Conservation (phyloP, 352 stramenopile species). For the Globisporangium yorkense region DNA sequence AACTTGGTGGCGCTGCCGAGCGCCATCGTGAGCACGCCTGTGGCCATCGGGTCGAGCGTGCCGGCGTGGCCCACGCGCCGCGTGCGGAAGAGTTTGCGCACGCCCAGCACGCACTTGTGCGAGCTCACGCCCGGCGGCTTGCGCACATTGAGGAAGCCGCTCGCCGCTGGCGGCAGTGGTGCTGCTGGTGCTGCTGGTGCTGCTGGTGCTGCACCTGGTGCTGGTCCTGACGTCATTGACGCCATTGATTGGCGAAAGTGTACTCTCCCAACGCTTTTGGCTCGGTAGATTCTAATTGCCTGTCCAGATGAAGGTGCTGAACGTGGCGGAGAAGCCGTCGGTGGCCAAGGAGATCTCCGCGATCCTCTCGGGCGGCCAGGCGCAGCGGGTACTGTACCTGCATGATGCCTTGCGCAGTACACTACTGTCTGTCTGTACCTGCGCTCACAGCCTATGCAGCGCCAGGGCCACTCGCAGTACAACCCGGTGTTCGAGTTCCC, state of each 20-base stretch:
- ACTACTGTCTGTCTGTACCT: neutral
- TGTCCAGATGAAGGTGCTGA: constrained; percentile 82
- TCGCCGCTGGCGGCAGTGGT: neutral
- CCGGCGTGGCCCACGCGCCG: constrained; percentile 73
- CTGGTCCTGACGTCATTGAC: neutral
- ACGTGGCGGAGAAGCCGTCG: constrained; percentile 99
- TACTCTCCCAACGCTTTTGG: neutral
- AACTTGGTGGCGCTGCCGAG: constrained; percentile 80
- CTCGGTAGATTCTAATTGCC: neutral
- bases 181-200: neutral
- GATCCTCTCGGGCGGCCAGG: constrained; percentile 85
- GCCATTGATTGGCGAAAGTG: neutral
- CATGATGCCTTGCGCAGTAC: constrained; percentile 17
- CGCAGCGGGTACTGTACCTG: constrained; percentile 39
- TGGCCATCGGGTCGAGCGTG: constrained; percentile 87
- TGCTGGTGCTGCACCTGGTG: no score
- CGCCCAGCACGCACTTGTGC: constrained; percentile 61
- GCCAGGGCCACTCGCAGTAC: constrained; percentile 74
- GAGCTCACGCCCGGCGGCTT: constrained; percentile 78
- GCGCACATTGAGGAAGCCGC: constrained; percentile 77
- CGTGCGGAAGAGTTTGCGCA: constrained; percentile 70
- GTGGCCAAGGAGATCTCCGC: constrained; percentile 96
- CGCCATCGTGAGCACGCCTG: constrained; percentile 76
- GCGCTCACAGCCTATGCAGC: constrained; percentile 21
- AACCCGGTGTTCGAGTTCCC: constrained; percentile 92